phyloP scores from a whole-genome alignment of 169 alveolate genomes.

The Eimeria praecox region DNA sequence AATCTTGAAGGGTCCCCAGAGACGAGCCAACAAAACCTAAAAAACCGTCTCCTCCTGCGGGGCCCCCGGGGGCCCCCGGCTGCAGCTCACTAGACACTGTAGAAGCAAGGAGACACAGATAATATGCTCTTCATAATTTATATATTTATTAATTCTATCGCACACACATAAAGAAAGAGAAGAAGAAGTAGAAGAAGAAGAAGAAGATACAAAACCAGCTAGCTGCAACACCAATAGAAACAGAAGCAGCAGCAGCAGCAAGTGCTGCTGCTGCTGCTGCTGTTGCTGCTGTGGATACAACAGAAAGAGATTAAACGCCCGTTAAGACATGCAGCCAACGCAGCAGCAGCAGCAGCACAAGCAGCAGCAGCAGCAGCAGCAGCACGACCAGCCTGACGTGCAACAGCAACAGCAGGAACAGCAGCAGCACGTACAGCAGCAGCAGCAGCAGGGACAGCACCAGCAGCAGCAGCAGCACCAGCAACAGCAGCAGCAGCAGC shows the following conservation, averaged over 20 bases:
- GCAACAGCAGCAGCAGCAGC: conserved; percentile 24
- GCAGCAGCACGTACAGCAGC: neutral
- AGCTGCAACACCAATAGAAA: no score
- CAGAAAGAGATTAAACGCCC: no score
- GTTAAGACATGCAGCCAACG: no score
- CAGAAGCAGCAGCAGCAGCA: conserved; percentile 23
- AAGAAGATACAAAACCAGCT: no score
- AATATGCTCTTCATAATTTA: no score
- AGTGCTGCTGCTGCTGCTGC: neutral
- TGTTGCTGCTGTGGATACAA: no score
- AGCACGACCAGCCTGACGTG: neutral
- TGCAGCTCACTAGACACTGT: conserved; percentile 21
- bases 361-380: no score
- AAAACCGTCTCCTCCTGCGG: conserved; percentile 50
- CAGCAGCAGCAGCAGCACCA: conserved; percentile 17
- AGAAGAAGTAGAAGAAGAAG: no score
- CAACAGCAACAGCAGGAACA: neutral
- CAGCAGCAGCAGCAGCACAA: no score
- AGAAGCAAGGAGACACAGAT: neutral
- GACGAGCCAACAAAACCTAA: conserved; percentile 75
- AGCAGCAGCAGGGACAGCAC: neutral
- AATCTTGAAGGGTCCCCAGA: conserved; percentile 55
- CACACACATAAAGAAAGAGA: neutral
- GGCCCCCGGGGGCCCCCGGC: conserved; percentile 47
- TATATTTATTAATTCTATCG: no score